Evolutionary conservation across 2,329 filamentous ascomycete genomes (phyloP).

Genomic region (Dendryphion nanum): DNA sequence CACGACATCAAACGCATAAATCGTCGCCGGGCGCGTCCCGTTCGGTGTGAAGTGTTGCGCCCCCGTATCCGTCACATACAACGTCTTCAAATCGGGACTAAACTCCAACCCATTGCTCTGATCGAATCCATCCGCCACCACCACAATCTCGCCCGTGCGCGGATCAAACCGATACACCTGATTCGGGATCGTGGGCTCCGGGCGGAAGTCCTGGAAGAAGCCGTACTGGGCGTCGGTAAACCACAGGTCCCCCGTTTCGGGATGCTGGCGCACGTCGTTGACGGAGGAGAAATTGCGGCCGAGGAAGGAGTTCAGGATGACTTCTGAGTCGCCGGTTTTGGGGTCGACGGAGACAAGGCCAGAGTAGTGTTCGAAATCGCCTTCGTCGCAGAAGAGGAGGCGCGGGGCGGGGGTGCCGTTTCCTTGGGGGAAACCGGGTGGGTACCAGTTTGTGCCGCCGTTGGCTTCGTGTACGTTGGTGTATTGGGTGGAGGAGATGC

Average conservation of each 20-base stretch:
- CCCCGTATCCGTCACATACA: constrained; percentile 52
- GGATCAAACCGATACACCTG: constrained; percentile 46
- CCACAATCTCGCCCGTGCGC: constrained; percentile 39
- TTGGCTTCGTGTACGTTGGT: constrained; percentile 39
- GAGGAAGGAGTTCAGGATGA: constrained; percentile 48
- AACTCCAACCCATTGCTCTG: constrained; percentile 49
- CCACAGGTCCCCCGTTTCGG: constrained; percentile 47
- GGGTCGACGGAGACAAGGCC: constrained; percentile 47
- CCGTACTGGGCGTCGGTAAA: constrained; percentile 48
- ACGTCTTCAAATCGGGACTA: constrained; percentile 41
- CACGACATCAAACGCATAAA: constrained; percentile 45
- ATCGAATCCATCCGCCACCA: constrained; percentile 43
- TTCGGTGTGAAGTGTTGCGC: constrained; percentile 34
- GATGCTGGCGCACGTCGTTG: constrained; percentile 45
- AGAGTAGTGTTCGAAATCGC: constrained; percentile 40
- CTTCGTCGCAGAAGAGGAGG: constrained; percentile 36
- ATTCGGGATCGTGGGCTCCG: constrained; percentile 29
- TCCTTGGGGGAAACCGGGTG: constrained; percentile 21
- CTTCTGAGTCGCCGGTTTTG: constrained; percentile 41
- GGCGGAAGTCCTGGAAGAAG: constrained; percentile 31
- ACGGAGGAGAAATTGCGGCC: constrained; percentile 47
- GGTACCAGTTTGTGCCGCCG: constrained; percentile 35
- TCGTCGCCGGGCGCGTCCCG: constrained; percentile 39
- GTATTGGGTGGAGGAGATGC: constrained; percentile 38
- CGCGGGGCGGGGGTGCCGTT: constrained; percentile 23